Base-by-base conservation (phyloP, 768 basidiomycete species). In the Pisolithus albus region DNA sequence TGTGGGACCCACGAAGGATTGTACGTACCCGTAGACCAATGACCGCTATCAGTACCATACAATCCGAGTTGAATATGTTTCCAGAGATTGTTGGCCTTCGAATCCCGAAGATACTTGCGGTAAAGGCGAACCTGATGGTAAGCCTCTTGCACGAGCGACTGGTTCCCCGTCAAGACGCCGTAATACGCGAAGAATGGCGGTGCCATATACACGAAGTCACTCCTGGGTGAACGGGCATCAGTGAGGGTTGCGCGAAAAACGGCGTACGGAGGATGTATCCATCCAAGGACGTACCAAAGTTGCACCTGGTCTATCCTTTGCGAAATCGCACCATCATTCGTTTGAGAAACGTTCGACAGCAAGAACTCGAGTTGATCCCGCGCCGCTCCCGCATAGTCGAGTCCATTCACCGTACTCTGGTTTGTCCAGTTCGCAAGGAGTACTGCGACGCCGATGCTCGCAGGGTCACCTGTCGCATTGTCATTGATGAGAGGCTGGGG, bases 161-260 rank as follows among this genome's bases (percentile, higher is more conserved):
- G 61, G 63, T 92, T 86, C 21, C 64, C 56, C 0, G 80, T 80
- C 30, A 73, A 55, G 10, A 80, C 79, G 37, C 87, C 92, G 63
- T 90, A 91, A 66, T 90, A 92, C 0, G 91, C 88, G 9, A 93
- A 68, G 64, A 92, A 94, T 0, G 89, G 88, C 1, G 90, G 90
- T 0, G 84, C 85, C 90, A 91, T 91, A 64, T 84, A 91, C 11
- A 87, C 76, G 48, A 76, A 91, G 63, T 92, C 89, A 48, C 80
- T 80, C 87, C 88, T 88, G 10, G 8, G 13, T 2, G 13, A 13
- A 0, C 26, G 32, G 39, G 47, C 0, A 16, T 34, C 36, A 32
- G 34, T 13, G 34, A 34, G 26, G 18, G 23, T 52, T 32, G 47
- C 30, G 38, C 24, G 21, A 30, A 40, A 4, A 40, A 4, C 21